phyloP scores from a whole-genome alignment of 2,329 filamentous ascomycete genomes.

The Didymellaceae sp. region DNA sequence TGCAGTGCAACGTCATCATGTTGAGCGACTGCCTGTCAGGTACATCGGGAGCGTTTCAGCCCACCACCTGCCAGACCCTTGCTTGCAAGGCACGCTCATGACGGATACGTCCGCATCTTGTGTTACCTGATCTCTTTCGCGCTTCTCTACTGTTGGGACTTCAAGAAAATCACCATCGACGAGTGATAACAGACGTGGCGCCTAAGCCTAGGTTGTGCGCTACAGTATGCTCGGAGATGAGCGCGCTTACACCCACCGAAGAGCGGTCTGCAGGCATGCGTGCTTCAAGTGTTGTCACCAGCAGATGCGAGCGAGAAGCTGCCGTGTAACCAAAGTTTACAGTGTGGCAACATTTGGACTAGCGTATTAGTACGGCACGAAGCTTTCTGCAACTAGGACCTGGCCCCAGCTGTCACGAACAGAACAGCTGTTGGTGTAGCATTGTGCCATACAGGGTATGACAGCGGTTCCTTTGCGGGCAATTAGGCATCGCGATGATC shows the following conservation, averaged over 20 bases:
- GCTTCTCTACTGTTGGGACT: neutral
- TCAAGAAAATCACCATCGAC: too few relatives aligned
- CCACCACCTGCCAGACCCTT: conserved; percentile 8
- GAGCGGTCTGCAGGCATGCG: conserved; percentile 11
- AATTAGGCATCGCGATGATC: neutral
- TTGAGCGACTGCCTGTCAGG: conserved; percentile 8
- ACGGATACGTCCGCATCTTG: conserved; percentile 9
- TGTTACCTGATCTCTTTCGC: conserved; percentile 5
- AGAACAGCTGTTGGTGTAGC: neutral
- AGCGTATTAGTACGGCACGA: neutral
- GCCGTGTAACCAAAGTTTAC: conserved; percentile 3
- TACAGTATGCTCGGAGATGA: conserved; percentile 4
- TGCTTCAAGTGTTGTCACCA: conserved; percentile 11
- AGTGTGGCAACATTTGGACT: too few relatives aligned
- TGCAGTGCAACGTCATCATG: conserved; percentile 8
- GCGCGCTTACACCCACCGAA: conserved; percentile 7
- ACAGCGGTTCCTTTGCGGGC: neutral
- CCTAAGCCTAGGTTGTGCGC: neutral
- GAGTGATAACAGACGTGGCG: neutral
- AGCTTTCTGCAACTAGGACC: neutral
- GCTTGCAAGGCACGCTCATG: conserved; percentile 7
- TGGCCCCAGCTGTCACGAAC: neutral
- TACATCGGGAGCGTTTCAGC: conserved; percentile 14
- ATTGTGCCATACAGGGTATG: neutral
- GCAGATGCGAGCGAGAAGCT: neutral